Evolutionary conservation across 768 basidiomycete species (phyloP).

Genomic region (Rhizopogon roseolus): DNA sequence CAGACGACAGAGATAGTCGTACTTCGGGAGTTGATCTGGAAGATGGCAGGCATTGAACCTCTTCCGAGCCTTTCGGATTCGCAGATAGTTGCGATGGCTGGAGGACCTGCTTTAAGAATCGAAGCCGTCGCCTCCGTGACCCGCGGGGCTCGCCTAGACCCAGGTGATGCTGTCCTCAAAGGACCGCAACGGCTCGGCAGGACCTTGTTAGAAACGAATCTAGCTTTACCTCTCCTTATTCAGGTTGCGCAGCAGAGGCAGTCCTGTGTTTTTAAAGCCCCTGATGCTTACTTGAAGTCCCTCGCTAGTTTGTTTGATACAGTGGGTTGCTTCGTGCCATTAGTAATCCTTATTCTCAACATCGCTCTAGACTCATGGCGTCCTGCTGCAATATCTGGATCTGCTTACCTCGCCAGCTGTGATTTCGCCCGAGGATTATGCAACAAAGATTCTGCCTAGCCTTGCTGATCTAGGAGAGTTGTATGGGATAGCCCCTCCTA

Average conservation of each 20-base stretch:
- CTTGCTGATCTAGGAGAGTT: conserved; percentile 65
- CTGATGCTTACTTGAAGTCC: conserved; percentile 78
- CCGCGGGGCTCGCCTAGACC: conserved; percentile 71
- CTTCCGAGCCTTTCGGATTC: conserved; percentile 84
- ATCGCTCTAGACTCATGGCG: conserved; percentile 73
- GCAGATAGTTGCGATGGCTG: conserved; percentile 87
- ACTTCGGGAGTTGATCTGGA: conserved; percentile 88
- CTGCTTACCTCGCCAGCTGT: conserved; percentile 72
- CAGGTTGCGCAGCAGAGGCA: conserved; percentile 91
- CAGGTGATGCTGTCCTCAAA: conserved; percentile 56
- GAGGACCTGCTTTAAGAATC: conserved; percentile 80
- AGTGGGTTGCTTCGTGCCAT: conserved; percentile 44
- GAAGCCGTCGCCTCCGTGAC: conserved; percentile 82
- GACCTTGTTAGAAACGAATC: conserved; percentile 57
- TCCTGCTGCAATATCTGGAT: conserved; percentile 89
- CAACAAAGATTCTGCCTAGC: conserved; percentile 67
- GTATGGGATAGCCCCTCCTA: conserved; percentile 78
- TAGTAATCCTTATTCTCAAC: conserved; percentile 15
- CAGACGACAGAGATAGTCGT: conserved; percentile 88
- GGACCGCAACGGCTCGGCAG: conserved; percentile 66
- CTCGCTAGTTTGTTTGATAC: conserved; percentile 85
- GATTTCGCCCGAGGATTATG: conserved; percentile 67
- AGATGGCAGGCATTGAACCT: conserved; percentile 93
- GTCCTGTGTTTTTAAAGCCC: conserved; percentile 70
- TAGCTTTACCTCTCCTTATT: conserved; percentile 87